Base-by-base conservation (phyloP, 257 asterid species). In the Apocynum venetum region DNA sequence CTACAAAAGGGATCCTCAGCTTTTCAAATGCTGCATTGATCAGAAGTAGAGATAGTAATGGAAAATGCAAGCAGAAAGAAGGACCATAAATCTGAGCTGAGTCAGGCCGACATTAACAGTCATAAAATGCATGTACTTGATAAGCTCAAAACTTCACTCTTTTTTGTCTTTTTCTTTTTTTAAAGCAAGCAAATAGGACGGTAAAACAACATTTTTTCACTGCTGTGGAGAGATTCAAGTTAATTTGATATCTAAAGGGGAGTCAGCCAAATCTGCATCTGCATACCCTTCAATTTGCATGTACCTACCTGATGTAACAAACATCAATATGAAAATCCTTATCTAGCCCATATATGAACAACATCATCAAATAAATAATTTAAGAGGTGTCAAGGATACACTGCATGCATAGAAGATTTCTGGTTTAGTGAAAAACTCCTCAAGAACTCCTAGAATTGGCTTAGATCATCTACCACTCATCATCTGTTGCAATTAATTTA, bases 1-100 rank as follows among this genome's bases (percentile, higher is more conserved):
- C 69, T 56, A 51, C 47, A 76, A 82, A 60, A 80, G 13, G 67
- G 51, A 20, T 64, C n/a, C 53, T 43, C 6, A 5, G 25, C 55
- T n/a, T 25, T 47, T 61, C 57, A 36, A 36, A 57, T 9, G 31
- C 46, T 9, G 19, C 35, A 15, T 40, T 68, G n/a, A 52, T 52
- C 60, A 72, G 56, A 72, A 17, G 44, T 6, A 71, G 7, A 72
- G 35, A 52, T 13, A 51, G 44, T 72, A 72, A 40, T 15, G 10
- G 25, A 17, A 66, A 40, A 38, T 66, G 71, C 31, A 66, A 66
- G 3, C 15, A 51, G 71, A 41, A 40, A 66, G 12, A 17, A 14
- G 13, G 71, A 66, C 0, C 2, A 44, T 5, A 15, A 40, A 66
- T 66, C 51, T 66, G 12, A 40, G 2, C 2, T 25, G 49, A 66